phyloP scores from a whole-genome alignment of 495 filamentous ascomycete genomes.

The Parmelia sp. region DNA sequence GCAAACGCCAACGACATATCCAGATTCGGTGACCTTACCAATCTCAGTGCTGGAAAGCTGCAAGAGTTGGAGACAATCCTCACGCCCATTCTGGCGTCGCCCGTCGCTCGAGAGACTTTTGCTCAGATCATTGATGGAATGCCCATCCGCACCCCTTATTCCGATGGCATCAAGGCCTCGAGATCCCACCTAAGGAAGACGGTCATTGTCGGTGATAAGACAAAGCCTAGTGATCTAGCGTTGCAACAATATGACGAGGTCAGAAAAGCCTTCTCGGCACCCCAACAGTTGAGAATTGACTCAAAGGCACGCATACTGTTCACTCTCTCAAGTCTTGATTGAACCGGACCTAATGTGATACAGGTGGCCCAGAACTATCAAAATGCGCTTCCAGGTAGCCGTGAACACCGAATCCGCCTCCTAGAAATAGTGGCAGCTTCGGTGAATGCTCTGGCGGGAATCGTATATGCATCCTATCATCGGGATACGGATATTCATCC shows the following conservation, averaged over 20 bases:
- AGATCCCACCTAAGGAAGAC: background rate
- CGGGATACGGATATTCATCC: background rate
- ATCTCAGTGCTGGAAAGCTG: background rate
- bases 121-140: background rate
- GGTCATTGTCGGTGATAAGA: background rate
- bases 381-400: background rate
- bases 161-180: background rate
- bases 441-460: background rate
- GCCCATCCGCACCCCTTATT: background rate
- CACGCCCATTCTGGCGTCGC: background rate
- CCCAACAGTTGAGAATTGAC: background rate
- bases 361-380: background rate
- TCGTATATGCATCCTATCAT: background rate
- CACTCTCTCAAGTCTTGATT: too few species aligned
- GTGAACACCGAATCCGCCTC: background rate
- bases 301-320: background rate
- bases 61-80: background rate
- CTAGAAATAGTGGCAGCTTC: background rate
- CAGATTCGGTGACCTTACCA: background rate
- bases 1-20: background rate
- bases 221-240: background rate
- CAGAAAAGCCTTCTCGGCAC: background rate
- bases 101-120: background rate
- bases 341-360: background rate
- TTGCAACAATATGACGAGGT: background rate